Evolutionary conservation across 1,284 basidiomycete genomes (phyloP), one percentile per base, ranked within the genome.

Genomic region (Anthracocystis panici-leucophaei): DNA sequence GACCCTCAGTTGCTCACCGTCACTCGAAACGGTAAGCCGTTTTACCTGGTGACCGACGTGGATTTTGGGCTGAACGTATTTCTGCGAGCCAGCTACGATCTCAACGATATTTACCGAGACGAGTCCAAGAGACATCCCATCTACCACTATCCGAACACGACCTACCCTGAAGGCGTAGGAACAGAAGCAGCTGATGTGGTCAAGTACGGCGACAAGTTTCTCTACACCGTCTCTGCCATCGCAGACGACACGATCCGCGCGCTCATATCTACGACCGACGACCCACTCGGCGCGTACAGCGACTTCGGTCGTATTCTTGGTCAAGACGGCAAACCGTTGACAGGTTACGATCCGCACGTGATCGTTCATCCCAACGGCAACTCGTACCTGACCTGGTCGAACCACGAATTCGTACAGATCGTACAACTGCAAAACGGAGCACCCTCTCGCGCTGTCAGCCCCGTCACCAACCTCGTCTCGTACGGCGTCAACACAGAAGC

Each of bases 401-500:
- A 75, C 51, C 73, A 75, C 57, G 59, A 66, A 29, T 66, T 33
- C 46, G 66, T 75, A n/a, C 67, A 63, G 31, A 59, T 75, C 23
- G 73, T 69, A 21, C 58, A 75, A 23, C 49, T 75, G 14, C 51
- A 62, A 18, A 65, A 51, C 21, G 65, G 62, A 10, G 67, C 66
- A 5, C 67, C 72, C 11, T 38, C 65, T 16, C 60, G 65, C 12
- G 60, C 70, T 1, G 50, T 41, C 0, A 57, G 70, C 8, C 29
- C 57, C 4, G 46, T 73, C 9, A 50, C 53, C 45, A 45, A 65
- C 25, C 56, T 75, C 42, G 55, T 71, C 29, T 66, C 67, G 35
- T 70, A 71, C 46, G 73, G 64, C 23, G 63, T 75, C 56, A 75
- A 75, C 31, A 71, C 67, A 9, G 73, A 75, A 48, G 50, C 73